Conservation (phyloP, 768 basidiomycete species). For the Pleurotus pulmonarius region DNA sequence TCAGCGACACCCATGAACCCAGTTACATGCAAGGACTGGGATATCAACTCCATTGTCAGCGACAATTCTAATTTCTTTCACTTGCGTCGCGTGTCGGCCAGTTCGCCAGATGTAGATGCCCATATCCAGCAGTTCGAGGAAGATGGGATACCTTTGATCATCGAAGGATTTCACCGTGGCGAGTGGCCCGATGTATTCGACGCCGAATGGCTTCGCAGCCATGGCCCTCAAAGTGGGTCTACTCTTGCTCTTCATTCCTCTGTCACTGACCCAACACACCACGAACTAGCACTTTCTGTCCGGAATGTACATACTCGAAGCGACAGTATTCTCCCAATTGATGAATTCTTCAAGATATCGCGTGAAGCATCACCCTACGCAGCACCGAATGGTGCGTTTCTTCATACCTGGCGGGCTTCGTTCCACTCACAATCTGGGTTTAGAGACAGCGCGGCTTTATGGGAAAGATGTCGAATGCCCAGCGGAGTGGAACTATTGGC, state of each 20-base stretch:
- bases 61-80: conserved; percentile 36
- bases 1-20: background rate
- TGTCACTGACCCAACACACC: background rate
- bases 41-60: conserved; percentile 34
- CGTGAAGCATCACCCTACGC: conserved; percentile 31
- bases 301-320: conserved; percentile 59
- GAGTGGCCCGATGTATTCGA: conserved; percentile 60
- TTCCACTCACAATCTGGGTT: conserved; percentile 2
- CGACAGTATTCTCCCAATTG: conserved; percentile 49
- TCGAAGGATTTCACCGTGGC: conserved; percentile 56
- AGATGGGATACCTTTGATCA: conserved; percentile 57
- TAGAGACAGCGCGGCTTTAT: conserved; percentile 63
- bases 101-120: conserved; percentile 21
- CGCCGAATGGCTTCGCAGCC: conserved; percentile 45
- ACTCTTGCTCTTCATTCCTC: background rate
- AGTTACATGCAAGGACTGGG: conserved; percentile 39
- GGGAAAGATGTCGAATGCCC: conserved; percentile 80
- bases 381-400: conserved; percentile 31
- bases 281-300: conserved; percentile 45
- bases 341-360: conserved; percentile 48
- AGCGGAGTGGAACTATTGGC: conserved; percentile 57
- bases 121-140: conserved; percentile 44
- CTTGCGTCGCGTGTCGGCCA: conserved; percentile 34
- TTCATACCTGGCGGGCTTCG: background rate
- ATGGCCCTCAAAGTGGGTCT: conserved; percentile 25